Base-by-base conservation (phyloP, 2,329 filamentous ascomycete genomes). In the Penicillium verrucosum region DNA sequence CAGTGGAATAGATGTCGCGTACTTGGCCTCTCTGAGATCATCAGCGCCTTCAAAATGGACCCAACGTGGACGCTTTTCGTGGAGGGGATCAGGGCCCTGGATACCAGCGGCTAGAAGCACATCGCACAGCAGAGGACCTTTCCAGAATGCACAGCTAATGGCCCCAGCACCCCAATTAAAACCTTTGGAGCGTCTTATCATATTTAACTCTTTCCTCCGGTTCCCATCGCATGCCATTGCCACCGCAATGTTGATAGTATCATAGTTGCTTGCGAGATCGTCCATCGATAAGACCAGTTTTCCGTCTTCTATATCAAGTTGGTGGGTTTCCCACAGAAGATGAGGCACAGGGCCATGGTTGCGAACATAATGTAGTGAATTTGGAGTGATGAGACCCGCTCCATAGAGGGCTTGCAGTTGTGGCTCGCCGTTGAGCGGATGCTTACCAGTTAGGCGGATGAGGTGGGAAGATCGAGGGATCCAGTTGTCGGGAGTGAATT, bases 271-370 rank as follows among this genome's bases (percentile, higher is more conserved):
- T 10, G 23, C 23, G 14, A 42, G 23, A 10, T 42, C 8, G 5
- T 42, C 40, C 21, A 27, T 81, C 4, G 32, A 89, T 86, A 0
- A 88, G 75, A 0, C 86, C 86, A 55, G 23, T 2, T 11, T 27
- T 16, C 40, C 14, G 14, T 4, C 69, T 2, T 76, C 72, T 16
- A 88, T 75, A 25, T 74, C 79, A 65, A 75, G 87, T 3, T 80
- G 75, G 23, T 42, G 40, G 8, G 40, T 0, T 82, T 77, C 1
- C 79, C 73, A 9, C 11, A 12, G 30, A 32, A 32, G 8, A 82
- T 75, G 0, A 88, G 88, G 18, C 90, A 21, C 84, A 0, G 87
- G 87, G 10, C 88, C 87, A 59, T 90, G 88, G 57, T 90, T 90
- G 8, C 88, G 79, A 0, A 90, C 84, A 61, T 89, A 90, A 61